Evolutionary conservation across 495 filamentous ascomycete species (phyloP).

Genomic region (Amphirosellinia nigrospora): DNA sequence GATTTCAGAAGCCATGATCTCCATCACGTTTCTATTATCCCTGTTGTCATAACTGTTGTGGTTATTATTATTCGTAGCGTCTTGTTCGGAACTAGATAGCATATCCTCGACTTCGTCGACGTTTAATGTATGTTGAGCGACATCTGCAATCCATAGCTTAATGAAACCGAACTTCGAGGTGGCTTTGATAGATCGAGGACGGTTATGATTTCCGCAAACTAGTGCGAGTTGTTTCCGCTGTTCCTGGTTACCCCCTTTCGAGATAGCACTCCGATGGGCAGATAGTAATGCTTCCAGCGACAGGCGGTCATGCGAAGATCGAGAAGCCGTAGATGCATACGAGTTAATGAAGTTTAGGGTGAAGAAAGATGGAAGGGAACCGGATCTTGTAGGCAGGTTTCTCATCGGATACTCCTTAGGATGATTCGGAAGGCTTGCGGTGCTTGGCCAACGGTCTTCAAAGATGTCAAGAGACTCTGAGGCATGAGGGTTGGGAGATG

Average conservation of each 20-base stretch:
- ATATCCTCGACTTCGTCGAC: background rate
- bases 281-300: background rate
- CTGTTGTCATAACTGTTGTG: background rate
- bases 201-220: no score
- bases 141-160: background rate
- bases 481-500: background rate
- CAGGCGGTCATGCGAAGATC: background rate
- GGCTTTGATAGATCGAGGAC: background rate
- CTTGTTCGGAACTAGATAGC: background rate
- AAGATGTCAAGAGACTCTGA: background rate
- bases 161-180: background rate
- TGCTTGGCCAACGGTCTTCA: background rate
- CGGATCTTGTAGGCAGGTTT: background rate
- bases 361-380: conserved; percentile 1
- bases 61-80: background rate
- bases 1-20: background rate
- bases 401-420: background rate
- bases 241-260: background rate
- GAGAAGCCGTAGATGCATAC: background rate
- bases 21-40: background rate
- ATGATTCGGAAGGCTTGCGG: background rate
- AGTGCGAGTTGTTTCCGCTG: no score
- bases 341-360: background rate
- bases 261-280: background rate
- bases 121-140: background rate